Conservation (phyloP, 2,329 filamentous ascomycete genomes). For the Lachnellula cervina region DNA sequence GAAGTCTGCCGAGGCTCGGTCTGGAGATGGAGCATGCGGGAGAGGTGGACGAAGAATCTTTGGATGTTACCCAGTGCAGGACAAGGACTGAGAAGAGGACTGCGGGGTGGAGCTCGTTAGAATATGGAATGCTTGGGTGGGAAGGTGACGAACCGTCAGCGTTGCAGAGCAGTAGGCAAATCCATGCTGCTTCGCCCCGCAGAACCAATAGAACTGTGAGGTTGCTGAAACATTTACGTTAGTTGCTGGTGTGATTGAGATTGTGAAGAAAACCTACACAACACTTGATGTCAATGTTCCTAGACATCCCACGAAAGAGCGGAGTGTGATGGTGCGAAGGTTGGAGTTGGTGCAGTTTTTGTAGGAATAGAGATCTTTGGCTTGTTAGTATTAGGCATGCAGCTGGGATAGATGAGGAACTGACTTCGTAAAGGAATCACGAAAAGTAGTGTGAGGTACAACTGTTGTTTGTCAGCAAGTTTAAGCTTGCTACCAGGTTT, state of each 20-base stretch:
- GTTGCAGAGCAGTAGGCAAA: constrained; percentile 61
- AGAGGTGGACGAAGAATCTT: constrained; percentile 22
- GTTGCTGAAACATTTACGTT: constrained; percentile 34
- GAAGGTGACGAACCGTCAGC: constrained; percentile 39
- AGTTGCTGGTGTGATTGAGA: not conserved
- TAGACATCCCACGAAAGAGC: constrained; percentile 44
- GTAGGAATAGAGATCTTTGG: constrained; percentile 49
- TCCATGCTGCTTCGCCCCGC: constrained; percentile 57
- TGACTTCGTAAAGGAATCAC: constrained; percentile 18
- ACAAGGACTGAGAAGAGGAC: constrained; percentile 55
- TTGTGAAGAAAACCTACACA: constrained; percentile 27
- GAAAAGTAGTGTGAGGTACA: constrained; percentile 22
- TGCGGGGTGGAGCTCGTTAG: not conserved
- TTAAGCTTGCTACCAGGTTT: not conserved
- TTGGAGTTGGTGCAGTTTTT: constrained; percentile 40
- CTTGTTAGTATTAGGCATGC: not conserved
- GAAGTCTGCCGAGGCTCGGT: not conserved
- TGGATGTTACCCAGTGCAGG: constrained; percentile 52
- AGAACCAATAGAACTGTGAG: constrained; percentile 54
- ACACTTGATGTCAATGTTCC: constrained; percentile 14
- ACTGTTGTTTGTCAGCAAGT: constrained; percentile 32
- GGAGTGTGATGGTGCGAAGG: constrained; percentile 48
- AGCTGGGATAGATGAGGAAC: not conserved
- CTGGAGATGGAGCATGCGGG: no score
- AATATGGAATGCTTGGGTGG: constrained; percentile 18